Base-by-base conservation (phyloP, 1,284 basidiomycete genomes). In the Sparassis latifolia region DNA sequence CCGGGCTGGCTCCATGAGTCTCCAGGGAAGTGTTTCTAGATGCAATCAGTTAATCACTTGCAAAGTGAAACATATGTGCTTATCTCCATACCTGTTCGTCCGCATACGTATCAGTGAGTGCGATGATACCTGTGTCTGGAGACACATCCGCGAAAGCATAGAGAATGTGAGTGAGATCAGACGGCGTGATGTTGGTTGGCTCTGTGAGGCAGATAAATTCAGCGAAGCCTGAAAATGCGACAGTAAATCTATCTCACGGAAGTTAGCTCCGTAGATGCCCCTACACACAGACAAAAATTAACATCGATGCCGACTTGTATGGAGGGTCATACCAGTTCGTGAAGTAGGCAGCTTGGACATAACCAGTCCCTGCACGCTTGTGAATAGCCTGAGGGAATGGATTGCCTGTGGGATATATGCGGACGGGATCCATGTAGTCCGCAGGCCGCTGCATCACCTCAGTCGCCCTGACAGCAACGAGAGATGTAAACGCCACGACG, bases 101-200 rank as follows among this genome's bases (percentile, higher is more conserved):
- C 2, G 91, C 86, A 72, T 87, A 95, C 1, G 76, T 66, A 63
- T 96, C 92, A 1, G 88, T 90, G 35, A 96, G 74, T 33, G 64
- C 67, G 54, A 90, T 84, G 33, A 69, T 71, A 2, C 90, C 91
- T 1, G 82, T 80, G 30, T 77, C 73, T 27, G 82, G 67, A 51
- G 83, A 78, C 47, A 88, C 78, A 66, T 95, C 91, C 45, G 88
- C 92, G 62, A 97, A 97, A 2, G 83, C 70, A 63, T 96, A 96
- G 28, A 94, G 72, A 60, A 97, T 80, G 62, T 94, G 91, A 54
- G 78, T 79, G 69, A 80, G 78, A 66, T 73, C 79, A 52, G 65
- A 69, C 50, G 66, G 70, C 48, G 78, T 77, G 46, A 88, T 75
- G 63, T 77, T 64, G 67, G 79, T 71, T 65, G 87, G 76, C 69